Conservation (phyloP, 768 basidiomycete genomes). For the Termitomyces sp. region DNA sequence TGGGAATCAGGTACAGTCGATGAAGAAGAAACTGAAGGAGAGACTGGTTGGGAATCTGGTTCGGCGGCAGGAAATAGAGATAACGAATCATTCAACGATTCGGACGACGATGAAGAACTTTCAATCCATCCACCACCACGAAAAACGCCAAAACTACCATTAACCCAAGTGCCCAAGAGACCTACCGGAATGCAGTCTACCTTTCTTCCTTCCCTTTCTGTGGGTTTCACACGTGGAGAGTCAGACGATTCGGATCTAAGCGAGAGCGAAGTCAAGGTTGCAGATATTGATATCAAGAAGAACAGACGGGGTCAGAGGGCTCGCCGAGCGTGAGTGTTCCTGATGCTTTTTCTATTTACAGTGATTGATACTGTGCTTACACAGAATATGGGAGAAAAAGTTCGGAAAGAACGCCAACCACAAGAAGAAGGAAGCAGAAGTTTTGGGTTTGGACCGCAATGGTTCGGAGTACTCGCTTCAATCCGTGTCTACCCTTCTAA, state of each 20-base stretch:
- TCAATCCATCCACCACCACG: slow-evolving; percentile 16
- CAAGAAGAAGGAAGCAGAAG: slow-evolving; percentile 56
- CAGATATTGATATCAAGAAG: slow-evolving; percentile 57
- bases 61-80: slow-evolving; percentile 29
- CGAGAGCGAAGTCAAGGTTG: slow-evolving; percentile 52
- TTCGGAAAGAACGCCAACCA: slow-evolving; percentile 91
- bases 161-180: slow-evolving; percentile 18
- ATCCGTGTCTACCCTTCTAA: not conserved
- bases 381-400: slow-evolving; percentile 97
- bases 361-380: not conserved
- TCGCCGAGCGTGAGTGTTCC: slow-evolving; percentile 76
- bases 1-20: slow-evolving; percentile 40
- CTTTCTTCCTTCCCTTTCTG: slow-evolving; percentile 86
- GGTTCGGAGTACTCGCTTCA: slow-evolving; percentile 2
- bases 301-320: slow-evolving; percentile 92
- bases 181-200: slow-evolving; percentile 36
- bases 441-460: not conserved
- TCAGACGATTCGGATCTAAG: slow-evolving; percentile 76
- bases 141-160: slow-evolving; percentile 15
- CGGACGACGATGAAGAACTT: slow-evolving; percentile 28
- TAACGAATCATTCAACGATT: slow-evolving; percentile 23
- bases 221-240: slow-evolving; percentile 78
- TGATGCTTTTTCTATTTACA: not conserved
- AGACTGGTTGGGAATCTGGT: slow-evolving; percentile 51
- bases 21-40: slow-evolving; percentile 23